A percentile compares a stretch with the other conserved stretches of the same genome.
phyloP scores from a whole-genome alignment of 2,329 filamentous ascomycete species.

The Pseudocercospora fijiensis region DNA sequence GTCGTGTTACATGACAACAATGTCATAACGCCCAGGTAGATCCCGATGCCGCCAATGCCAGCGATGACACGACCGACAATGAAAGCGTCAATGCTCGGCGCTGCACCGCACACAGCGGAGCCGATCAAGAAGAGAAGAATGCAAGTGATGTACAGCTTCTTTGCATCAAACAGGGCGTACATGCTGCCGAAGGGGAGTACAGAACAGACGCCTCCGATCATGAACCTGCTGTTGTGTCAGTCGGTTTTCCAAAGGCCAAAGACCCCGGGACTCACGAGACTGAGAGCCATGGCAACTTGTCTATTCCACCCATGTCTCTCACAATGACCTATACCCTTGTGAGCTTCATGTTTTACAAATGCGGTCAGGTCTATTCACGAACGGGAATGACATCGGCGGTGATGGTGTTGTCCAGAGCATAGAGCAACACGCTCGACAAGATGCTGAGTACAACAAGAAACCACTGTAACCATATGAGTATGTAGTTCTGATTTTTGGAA shows the following conservation, averaged over 20 bases:
- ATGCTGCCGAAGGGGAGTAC: conserved; percentile 28
- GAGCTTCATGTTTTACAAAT: no score
- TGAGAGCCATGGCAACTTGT: conserved; percentile 10
- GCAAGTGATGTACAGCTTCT: conserved; percentile 31
- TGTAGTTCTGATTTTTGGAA: no score
- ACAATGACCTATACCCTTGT: background rate
- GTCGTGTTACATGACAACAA: conserved; percentile 15
- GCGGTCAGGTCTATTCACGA: background rate
- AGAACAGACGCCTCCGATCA: conserved; percentile 27
- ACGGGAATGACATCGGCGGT: conserved; percentile 12
- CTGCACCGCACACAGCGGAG: conserved; percentile 37
- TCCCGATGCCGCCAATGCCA: conserved; percentile 36
- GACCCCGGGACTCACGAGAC: background rate
- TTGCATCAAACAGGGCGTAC: conserved; percentile 33
- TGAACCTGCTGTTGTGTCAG: conserved; percentile 30
- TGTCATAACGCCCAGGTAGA: conserved; percentile 31
- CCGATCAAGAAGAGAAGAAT: conserved; percentile 34
- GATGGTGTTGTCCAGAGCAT: conserved; percentile 14
- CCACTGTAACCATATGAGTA: conserved; percentile 9
- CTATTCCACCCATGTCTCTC: conserved; percentile 6
- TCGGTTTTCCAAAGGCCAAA: no score
- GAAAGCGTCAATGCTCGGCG: conserved; percentile 34
- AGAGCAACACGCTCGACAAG: conserved; percentile 10
- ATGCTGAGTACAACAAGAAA: conserved; percentile 10
- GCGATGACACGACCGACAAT: conserved; percentile 38